These are phyloP conservation scores for Scleroderma bovista DNA, from an alignment of 768 basidiomycete species.

Conservation along the genomic window DNA sequence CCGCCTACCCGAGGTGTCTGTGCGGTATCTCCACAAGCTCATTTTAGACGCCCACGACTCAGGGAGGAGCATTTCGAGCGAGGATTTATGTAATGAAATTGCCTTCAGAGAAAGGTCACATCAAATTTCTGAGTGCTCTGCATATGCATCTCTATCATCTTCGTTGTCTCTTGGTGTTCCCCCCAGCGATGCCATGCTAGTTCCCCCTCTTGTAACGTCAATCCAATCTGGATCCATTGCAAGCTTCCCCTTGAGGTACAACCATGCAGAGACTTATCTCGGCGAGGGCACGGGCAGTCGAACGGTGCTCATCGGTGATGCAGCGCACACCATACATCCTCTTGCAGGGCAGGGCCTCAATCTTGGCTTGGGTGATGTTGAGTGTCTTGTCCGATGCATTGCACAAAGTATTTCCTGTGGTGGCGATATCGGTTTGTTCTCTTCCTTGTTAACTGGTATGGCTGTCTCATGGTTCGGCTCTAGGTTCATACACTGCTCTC, in stretches of 20 bases:
- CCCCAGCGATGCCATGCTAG: constrained; percentile 48
- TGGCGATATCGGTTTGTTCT: constrained; percentile 71
- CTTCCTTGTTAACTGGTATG: not conserved
- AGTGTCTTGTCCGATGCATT: constrained; percentile 64
- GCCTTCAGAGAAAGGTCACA: constrained; percentile 71
- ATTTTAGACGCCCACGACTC: constrained; percentile 49
- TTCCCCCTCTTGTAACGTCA: constrained; percentile 72
- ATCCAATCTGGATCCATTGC: constrained; percentile 74
- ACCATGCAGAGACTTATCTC: constrained; percentile 82
- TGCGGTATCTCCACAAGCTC: constrained; percentile 59
- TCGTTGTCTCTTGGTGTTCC: constrained; percentile 44
- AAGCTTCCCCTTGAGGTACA: constrained; percentile 85
- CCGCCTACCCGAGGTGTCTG: constrained; percentile 69
- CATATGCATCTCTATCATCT: constrained; percentile 47
- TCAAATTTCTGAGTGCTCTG: constrained; percentile 55
- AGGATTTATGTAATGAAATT: constrained; percentile 57
- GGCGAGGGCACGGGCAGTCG: constrained; percentile 63
- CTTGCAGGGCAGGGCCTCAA: constrained; percentile 96
- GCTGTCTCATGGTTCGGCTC: not conserved
- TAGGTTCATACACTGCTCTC: constrained; percentile 73
- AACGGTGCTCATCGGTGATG: constrained; percentile 91
- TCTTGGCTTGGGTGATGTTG: constrained; percentile 84
- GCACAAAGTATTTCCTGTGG: constrained; percentile 52
- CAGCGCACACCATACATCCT: constrained; percentile 92
- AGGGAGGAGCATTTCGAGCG: constrained; percentile 41